These are phyloP conservation scores for Eleusine coracana DNA, from an alignment of 176 grass and related monocot species.

Conservation along the genomic window DNA sequence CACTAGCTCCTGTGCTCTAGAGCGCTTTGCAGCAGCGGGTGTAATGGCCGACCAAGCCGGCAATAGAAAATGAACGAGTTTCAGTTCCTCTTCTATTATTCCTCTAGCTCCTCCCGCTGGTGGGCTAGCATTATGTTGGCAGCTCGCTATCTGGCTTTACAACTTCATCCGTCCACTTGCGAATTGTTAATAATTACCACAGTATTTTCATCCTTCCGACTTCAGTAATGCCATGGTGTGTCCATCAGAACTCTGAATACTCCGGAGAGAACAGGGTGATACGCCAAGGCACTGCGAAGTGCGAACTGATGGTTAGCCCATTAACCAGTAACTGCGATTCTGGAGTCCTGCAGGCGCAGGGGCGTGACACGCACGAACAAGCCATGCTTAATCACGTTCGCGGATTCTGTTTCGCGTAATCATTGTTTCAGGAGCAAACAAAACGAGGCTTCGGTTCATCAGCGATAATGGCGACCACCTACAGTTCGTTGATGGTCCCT, in stretches of 20 bases:
- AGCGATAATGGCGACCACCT: constrained; percentile 3
- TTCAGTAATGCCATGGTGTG: background rate
- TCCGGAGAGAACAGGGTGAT: background rate
- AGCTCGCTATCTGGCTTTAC: constrained; percentile 31
- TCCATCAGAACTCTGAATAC: background rate
- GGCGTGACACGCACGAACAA: constrained; percentile 17
- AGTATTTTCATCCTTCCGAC: background rate
- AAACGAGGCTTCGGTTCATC: constrained; percentile 3
- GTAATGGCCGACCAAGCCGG: constrained; percentile 48
- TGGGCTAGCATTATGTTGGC: constrained; percentile 30
- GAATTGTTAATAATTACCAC: constrained; percentile 22
- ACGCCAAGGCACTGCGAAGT: too few relatives aligned
- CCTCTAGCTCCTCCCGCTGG: background rate
- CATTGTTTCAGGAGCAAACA: constrained; percentile 30
- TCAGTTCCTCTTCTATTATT: background rate
- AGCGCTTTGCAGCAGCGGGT: background rate
- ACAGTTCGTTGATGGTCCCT: background rate
- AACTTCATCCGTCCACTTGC: constrained; percentile 15
- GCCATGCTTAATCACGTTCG: constrained; percentile 11
- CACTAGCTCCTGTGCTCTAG: constrained; percentile 18
- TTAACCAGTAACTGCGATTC: background rate
- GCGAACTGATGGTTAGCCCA: background rate
- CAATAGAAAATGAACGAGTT: background rate
- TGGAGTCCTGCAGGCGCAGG: constrained; percentile 26
- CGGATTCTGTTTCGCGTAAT: constrained; percentile 19